Base-by-base conservation (phyloP, 129 eudicot genomes). In the Lonicera japonica region DNA sequence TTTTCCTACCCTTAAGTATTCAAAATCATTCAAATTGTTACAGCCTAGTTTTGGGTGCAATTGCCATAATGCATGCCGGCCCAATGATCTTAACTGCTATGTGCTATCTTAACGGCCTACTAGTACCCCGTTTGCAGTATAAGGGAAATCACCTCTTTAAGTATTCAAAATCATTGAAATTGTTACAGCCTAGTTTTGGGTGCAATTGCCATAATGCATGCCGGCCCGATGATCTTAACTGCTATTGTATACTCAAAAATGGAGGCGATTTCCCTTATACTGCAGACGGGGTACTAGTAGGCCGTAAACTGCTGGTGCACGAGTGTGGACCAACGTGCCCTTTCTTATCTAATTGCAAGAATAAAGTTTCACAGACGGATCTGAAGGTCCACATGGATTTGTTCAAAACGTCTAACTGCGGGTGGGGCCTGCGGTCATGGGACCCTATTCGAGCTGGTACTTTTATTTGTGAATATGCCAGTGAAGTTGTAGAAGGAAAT, bases 351-450 rank as follows among this genome's bases (percentile, higher is more conserved):
- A 79, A 57, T 11, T 83, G 89, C 54, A 75, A 79, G 69, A 83
- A 79, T 71, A 65, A 84, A 25, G 75, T 83, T 21, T 74, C 79
- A 8, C 89, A 83, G 70, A 29, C 58, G 34, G 85, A 85, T 5
- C 36, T 83, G 3, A 83, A 79, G 48, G 73, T 71, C 13, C 75
- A 75, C 17, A 65, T 83, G 46, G 89, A 83, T 43, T 85, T 83
- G 51, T 83, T 79, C 65, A 75, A 58, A 71, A 78, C 89, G 1
- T 68, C 69, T 54, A 71, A 79, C 36, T 75, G 61, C 36, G 85
- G 89, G 47, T 83, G 89, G 89, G 89, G 85, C 21, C 65, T 83
- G 66, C 63, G 89, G 63, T 78, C 89, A 36, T 79, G 84, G 85
- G 89, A 83, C 61, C 79, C 84, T 22, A 75, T 83, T 15, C 85